Evolutionary conservation across 1,284 basidiomycete species (phyloP).

Genomic region (Marasmius fiardii): DNA sequence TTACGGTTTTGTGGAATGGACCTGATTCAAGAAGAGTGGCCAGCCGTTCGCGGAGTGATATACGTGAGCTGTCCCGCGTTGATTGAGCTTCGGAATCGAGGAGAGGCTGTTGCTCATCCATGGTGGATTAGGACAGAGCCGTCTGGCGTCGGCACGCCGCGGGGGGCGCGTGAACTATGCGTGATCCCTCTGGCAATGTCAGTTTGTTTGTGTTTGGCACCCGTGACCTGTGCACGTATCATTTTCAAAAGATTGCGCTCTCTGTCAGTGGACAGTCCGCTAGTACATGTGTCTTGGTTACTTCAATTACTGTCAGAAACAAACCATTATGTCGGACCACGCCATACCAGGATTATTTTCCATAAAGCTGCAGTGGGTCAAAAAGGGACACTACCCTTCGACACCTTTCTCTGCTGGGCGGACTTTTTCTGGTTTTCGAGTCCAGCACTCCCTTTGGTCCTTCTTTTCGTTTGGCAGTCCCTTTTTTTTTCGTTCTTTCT

Average conservation of each 20-base stretch:
- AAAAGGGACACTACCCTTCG: neutral
- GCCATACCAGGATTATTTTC: too few relatives aligned
- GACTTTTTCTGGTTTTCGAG: neutral
- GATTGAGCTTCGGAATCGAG: constrained; percentile 32
- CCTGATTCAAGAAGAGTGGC: constrained; percentile 51
- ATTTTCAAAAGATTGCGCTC: neutral
- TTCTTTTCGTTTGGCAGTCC: too few relatives aligned
- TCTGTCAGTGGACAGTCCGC: neutral
- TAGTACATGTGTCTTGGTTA: neutral
- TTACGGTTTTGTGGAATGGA: constrained; percentile 53
- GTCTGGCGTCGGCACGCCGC: neutral
- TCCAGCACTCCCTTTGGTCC: constrained; percentile 11
- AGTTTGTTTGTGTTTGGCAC: neutral
- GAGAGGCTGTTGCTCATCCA: constrained; percentile 49
- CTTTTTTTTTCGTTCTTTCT: too few relatives aligned
- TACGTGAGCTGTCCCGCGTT: constrained; percentile 11
- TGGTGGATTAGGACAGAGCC: neutral
- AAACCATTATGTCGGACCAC: too few relatives aligned
- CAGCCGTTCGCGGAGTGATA: constrained; percentile 29
- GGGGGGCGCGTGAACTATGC: neutral
- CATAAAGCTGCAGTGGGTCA: neutral
- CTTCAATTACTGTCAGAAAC: too few relatives aligned
- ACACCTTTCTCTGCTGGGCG: neutral
- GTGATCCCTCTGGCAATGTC: neutral
- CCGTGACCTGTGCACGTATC: neutral